Conservation (phyloP, 176 grass and related monocot species). For the Guadua angustifolia region DNA sequence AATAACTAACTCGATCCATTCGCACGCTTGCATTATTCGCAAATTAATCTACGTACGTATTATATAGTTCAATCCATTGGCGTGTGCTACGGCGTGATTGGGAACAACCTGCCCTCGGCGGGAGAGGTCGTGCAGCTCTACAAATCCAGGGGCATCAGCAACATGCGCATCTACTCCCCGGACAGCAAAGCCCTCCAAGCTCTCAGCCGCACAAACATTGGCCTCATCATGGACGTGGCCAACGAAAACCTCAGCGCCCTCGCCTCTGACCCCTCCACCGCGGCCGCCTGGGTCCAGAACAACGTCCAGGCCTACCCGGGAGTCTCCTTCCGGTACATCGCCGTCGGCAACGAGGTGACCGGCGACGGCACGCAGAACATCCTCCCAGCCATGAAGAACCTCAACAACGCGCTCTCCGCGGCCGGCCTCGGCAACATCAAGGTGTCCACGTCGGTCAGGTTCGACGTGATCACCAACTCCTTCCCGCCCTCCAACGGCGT, state of each 20-base stretch:
- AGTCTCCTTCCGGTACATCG: constrained; percentile 56
- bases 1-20: not conserved
- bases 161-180: constrained; percentile 67
- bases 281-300: constrained; percentile 54
- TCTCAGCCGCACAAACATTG: constrained; percentile 52
- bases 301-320: constrained; percentile 46
- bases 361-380: constrained; percentile 32
- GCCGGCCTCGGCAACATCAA: constrained; percentile 37
- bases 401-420: constrained; percentile 18
- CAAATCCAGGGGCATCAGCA: constrained; percentile 45
- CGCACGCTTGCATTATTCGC: not conserved
- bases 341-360: constrained; percentile 64
- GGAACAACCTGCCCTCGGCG: constrained; percentile 56
- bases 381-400: constrained; percentile 57
- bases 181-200: constrained; percentile 41
- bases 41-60: not conserved
- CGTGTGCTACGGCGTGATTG: constrained; percentile 70
- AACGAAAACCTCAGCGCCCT: constrained; percentile 44
- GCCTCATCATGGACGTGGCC: constrained; percentile 51
- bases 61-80: constrained; percentile 57
- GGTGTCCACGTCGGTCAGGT: constrained; percentile 57
- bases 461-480: constrained; percentile 25
- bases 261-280: constrained; percentile 34
- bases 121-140: constrained; percentile 61
- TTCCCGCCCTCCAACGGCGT: constrained; percentile 55